Evolutionary conservation across 1,284 basidiomycete genomes (phyloP), one percentile per base, ranked within the genome.

Genomic region (Phylloboletellus chloephorus): DNA sequence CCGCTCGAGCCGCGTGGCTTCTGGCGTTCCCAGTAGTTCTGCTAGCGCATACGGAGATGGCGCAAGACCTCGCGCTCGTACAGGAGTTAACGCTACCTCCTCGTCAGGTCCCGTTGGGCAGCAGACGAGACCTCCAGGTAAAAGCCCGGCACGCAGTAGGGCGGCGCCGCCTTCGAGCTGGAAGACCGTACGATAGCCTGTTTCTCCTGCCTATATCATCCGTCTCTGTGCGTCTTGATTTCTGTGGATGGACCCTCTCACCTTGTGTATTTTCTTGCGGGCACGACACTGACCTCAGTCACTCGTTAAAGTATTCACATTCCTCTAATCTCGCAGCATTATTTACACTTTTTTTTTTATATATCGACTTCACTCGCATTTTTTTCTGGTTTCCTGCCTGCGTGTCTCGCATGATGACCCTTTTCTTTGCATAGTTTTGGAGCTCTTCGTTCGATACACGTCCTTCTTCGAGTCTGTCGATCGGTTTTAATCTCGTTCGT

Each of bases 121-220:
- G 15, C 41, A 43, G 5, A 13, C 44, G 4, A 49, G 24, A 31
- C 7, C 25, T 11, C 36, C 54, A 0, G 52, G 48, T n/a, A 56
- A 54, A 26, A 22, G 4, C 2, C 17, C 37, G 17, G 30, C 24
- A 21, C 55, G 48, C 20, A 36, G 10, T 22, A 46, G 46, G 6
- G 44, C 41, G 5, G 46, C 56, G 10, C 58, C 58, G 17, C 58
- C 58, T 3, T 61, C 58, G 28, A 61, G 59, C 38, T 65, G 62
- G 59, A 61, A 65, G 55, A 62, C 7, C 16, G 17, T 43, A 3
- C 57, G 52, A 22, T 60, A 32, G 46, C 7, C 9, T 24, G 12
- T 12, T 25, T 26, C 29, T 16, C 21, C 15, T 13, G 2, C 16
- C 16, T 22, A 26, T 7, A 23, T n/a, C 33, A 24, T 16, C 4